Conservation (phyloP, 2,329 filamentous ascomycete genomes). For the Epicoccum sorghinum region DNA sequence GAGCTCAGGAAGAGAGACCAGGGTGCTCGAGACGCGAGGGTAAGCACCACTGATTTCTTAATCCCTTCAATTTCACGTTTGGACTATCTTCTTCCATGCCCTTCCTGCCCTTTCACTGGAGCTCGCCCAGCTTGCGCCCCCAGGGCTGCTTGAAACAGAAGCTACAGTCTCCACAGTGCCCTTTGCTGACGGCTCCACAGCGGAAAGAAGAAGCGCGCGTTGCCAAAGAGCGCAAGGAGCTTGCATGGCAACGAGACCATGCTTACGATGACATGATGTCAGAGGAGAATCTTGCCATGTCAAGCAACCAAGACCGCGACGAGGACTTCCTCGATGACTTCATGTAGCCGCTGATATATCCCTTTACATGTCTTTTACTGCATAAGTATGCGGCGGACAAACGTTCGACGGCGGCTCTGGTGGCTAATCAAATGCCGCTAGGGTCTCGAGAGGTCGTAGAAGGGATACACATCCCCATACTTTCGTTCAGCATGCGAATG, state of each 20-base stretch:
- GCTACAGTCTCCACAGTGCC: not conserved
- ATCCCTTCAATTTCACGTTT: not conserved
- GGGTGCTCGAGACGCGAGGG: slow-evolving; percentile 65
- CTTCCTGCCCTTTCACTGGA: not conserved
- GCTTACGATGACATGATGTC: slow-evolving; percentile 92
- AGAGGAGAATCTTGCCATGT: slow-evolving; percentile 76
- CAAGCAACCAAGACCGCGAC: slow-evolving; percentile 84
- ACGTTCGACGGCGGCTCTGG: slow-evolving; percentile 15
- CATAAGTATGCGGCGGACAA: slow-evolving; percentile 5
- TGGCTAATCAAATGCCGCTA: not conserved
- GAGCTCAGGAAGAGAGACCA: slow-evolving; percentile 76
- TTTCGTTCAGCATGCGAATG: slow-evolving; percentile 74
- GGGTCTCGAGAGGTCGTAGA: slow-evolving; percentile 38
- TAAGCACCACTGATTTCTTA: slow-evolving; percentile 45
- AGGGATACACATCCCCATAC: slow-evolving; percentile 67
- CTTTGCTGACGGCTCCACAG: slow-evolving; percentile 48
- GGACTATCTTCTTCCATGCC: too few species aligned
- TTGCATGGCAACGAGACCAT: slow-evolving; percentile 96
- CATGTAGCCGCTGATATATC: slow-evolving; percentile 29
- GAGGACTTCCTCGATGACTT: slow-evolving; percentile 89
- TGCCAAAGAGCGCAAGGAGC: slow-evolving; percentile 80
- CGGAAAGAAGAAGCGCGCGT: slow-evolving; percentile 77
- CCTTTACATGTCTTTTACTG: slow-evolving; percentile 4
- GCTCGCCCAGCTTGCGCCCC: not conserved
- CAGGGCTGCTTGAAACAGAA: not conserved